Percentiles rank a stretch among this genome's conserved stretches.
These are phyloP conservation scores for Chytriomyces sp. DNA, from an alignment of 192 early-diverging fungal species.

Conservation along the genomic window DNA sequence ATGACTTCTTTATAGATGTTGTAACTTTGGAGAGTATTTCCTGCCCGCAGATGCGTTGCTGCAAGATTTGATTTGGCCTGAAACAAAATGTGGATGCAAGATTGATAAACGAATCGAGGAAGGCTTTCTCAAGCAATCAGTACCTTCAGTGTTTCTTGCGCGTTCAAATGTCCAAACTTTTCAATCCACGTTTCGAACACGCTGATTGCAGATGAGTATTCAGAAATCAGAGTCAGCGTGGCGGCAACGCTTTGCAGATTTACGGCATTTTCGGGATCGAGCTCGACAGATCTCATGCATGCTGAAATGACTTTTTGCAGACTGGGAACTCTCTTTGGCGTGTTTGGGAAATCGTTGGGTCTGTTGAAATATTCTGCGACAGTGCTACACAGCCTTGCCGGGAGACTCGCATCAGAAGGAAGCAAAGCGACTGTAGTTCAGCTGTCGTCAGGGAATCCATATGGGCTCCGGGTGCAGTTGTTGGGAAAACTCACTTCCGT, in stretches of 20 bases:
- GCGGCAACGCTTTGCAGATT: not conserved
- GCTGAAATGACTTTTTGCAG: not conserved
- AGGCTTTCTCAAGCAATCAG: too few species aligned
- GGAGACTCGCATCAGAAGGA: not conserved
- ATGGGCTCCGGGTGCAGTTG: too few species aligned
- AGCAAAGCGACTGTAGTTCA: not conserved
- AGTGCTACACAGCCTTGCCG: constrained; percentile 1
- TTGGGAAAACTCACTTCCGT: not conserved
- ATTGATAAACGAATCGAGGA: not conserved
- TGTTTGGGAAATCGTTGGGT: constrained; percentile 26
- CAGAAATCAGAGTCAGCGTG: not conserved
- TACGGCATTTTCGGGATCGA: not conserved
- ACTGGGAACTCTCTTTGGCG: not conserved
- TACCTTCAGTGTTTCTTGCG: not conserved
- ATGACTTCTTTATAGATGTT: not conserved
- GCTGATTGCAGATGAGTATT: not conserved
- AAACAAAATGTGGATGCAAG: not conserved
- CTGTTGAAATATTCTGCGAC: constrained; percentile 7
- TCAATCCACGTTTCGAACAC: constrained; percentile 17
- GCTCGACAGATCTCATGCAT: not conserved
- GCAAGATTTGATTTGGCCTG: not conserved
- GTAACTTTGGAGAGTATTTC: not conserved
- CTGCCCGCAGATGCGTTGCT: not conserved
- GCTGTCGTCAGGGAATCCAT: too few species aligned
- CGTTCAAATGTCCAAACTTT: not conserved